phyloP scores from a whole-genome alignment of 164 flowering plant genomes.

The Cinnamomum micranthum region DNA sequence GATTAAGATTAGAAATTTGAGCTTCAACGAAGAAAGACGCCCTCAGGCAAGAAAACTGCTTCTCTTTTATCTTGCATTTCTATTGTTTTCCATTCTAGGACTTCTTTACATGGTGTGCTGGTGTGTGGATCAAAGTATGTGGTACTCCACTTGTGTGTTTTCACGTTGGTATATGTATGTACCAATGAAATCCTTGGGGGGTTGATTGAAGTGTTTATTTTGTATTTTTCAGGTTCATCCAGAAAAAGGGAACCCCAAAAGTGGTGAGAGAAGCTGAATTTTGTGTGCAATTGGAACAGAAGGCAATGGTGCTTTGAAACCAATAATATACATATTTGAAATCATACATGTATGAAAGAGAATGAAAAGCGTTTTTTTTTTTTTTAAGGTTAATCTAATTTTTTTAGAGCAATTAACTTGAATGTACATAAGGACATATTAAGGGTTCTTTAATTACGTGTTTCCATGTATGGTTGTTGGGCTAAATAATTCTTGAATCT shows the following conservation, averaged over 20 bases:
- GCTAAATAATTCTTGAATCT: neutral
- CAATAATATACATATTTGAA: too few species aligned
- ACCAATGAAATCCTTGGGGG: neutral
- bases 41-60: constrained; percentile 19
- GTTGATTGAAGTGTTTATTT: neutral
- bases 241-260: neutral
- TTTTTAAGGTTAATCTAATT: neutral
- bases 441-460: neutral
- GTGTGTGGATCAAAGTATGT: too few species aligned
- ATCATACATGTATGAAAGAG: neutral
- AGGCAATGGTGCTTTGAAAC: neutral
- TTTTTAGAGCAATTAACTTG: neutral
- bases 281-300: neutral
- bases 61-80: neutral
- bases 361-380: neutral
- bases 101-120: neutral
- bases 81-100: neutral
- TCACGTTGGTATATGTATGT: neutral
- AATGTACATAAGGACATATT: neutral
- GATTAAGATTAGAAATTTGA: constrained; percentile 54
- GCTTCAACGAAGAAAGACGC: constrained; percentile 36
- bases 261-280: neutral
- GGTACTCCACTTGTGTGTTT: neutral
- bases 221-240: neutral
- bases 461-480: neutral